These are phyloP conservation scores for Phytophthora ramorum DNA, from an alignment of 352 stramenopile genomes.

Conservation along the genomic window DNA sequence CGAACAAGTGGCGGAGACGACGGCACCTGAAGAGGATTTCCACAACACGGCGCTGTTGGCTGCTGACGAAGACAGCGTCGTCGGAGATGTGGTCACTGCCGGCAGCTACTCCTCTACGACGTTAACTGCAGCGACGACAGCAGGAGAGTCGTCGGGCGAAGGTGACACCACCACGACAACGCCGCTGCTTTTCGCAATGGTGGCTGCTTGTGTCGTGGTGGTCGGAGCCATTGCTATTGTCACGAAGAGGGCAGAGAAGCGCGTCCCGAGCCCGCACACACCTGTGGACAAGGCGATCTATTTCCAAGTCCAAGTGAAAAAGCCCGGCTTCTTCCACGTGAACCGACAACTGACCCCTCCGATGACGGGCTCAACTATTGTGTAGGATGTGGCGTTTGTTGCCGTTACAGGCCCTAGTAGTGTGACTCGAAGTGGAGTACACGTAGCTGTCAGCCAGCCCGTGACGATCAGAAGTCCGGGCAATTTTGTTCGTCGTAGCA, in stretches of 20 bases:
- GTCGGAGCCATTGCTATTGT: constrained; percentile 13
- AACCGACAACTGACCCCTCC: constrained; percentile 18
- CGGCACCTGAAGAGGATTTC: constrained; percentile 17
- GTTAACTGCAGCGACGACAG: constrained; percentile 8
- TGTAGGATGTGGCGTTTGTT: not conserved
- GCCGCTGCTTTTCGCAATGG: constrained; percentile 12
- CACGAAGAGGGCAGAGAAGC: constrained; percentile 16
- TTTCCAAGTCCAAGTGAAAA: constrained; percentile 25
- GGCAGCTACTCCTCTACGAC: constrained; percentile 17
- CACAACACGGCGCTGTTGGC: constrained; percentile 24
- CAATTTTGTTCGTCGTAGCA: not conserved
- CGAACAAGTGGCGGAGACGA: not conserved
- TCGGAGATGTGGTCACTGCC: constrained; percentile 16
- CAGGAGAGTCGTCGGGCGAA: constrained; percentile 10
- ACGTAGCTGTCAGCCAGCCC: constrained; percentile 4
- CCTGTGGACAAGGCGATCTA: constrained; percentile 30
- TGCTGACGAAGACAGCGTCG: constrained; percentile 11
- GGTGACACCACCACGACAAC: constrained; percentile 4
- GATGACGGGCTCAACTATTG: not conserved
- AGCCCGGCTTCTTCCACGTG: constrained; percentile 20
- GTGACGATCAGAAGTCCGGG: constrained; percentile 9
- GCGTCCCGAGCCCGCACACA: constrained; percentile 15
- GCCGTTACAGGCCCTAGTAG: not conserved
- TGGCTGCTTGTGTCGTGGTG: constrained; percentile 20
- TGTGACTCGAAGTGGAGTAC: not conserved